Evolutionary conservation across 345 rosid species (phyloP).

Genomic region (Clarkia xantiana): DNA sequence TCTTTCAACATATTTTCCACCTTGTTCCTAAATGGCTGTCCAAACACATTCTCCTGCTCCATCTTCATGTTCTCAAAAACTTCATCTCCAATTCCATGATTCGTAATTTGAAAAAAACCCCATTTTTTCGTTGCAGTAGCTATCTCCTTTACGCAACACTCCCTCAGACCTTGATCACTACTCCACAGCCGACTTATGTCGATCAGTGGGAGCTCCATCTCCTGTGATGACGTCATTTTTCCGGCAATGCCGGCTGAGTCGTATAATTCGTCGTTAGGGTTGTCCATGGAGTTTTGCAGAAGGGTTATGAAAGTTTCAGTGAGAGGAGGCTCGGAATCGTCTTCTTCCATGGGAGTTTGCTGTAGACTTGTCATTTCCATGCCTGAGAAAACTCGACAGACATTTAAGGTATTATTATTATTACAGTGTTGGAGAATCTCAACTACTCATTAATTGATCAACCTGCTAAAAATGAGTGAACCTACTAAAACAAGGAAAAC

Average conservation of each 20-base stretch:
- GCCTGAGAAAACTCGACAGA: too few relatives aligned
- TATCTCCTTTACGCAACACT: conserved; percentile 27
- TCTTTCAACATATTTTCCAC: conserved; percentile 12
- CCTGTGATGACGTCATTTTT: neutral
- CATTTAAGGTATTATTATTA: too few relatives aligned
- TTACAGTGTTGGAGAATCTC: too few relatives aligned
- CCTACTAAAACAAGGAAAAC: too few relatives aligned
- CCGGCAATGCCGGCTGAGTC: neutral
- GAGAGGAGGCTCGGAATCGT: neutral
- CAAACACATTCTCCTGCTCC: conserved; percentile 34
- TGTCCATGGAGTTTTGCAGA: neutral
- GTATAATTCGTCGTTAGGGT: neutral
- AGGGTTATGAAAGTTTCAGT: neutral
- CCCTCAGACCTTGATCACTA: conserved; percentile 10
- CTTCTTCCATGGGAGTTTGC: too few relatives aligned
- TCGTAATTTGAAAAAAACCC: conserved; percentile 68
- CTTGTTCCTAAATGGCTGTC: conserved; percentile 35
- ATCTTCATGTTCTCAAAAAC: conserved; percentile 22
- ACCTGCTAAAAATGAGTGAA: too few relatives aligned
- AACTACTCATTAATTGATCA: too few relatives aligned
- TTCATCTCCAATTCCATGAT: conserved; percentile 43
- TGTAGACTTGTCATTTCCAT: too few relatives aligned
- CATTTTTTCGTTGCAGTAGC: conserved; percentile 40
- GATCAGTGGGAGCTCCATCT: conserved; percentile 35
- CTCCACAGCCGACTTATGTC: conserved; percentile 24